Evolutionary conservation across 345 rosid genomes (phyloP).

Genomic region (Moricandia arvensis): DNA sequence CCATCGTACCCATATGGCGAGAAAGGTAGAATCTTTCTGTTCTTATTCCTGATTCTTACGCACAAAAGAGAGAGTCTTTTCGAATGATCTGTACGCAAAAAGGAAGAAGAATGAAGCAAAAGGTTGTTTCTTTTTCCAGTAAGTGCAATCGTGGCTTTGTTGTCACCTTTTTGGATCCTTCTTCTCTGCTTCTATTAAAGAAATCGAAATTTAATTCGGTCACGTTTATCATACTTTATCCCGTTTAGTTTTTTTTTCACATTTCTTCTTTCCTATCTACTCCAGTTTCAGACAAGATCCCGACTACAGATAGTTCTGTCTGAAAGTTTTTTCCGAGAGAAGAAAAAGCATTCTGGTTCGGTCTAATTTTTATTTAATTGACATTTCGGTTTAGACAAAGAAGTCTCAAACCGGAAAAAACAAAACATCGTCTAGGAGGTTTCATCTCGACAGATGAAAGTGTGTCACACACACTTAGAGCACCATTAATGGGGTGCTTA

Average conservation of each 20-base stretch:
- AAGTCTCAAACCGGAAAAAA: no score
- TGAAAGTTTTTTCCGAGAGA: neutral
- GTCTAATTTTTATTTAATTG: neutral
- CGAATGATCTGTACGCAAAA: neutral
- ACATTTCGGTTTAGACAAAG: neutral
- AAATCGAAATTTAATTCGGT: neutral
- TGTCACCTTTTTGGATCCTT: constrained; percentile 9
- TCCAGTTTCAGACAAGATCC: neutral
- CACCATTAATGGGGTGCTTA: no score
- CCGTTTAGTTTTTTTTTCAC: neutral
- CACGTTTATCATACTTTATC: neutral
- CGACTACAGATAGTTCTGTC: neutral
- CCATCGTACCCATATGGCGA: constrained; percentile 17
- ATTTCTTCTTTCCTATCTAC: neutral
- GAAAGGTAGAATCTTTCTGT: neutral
- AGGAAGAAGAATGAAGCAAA: neutral
- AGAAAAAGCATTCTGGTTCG: neutral
- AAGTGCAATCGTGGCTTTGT: constrained; percentile 10
- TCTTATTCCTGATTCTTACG: neutral
- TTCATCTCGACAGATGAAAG: no score
- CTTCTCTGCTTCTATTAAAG: neutral
- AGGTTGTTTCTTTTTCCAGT: neutral
- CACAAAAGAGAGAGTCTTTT: neutral
- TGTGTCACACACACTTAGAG: no score
- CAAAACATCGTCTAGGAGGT: no score